These are phyloP conservation scores for Nakaseomyces delphensis DNA, from an alignment of 1,139 yeast genomes.

Conservation along the genomic window DNA sequence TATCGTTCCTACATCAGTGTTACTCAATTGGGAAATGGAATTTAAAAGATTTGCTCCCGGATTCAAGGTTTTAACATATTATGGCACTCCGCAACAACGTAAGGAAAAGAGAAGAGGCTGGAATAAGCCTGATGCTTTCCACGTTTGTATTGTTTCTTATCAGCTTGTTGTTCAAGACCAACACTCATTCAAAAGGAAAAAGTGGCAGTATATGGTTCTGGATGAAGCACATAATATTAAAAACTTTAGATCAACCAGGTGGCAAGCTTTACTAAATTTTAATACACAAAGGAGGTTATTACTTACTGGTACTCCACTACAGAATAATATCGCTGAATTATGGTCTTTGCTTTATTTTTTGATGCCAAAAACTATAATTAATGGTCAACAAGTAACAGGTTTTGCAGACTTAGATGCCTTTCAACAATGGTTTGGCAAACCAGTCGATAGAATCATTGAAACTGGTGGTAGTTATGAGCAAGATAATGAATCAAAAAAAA, in stretches of 20 bases:
- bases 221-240: conserved; percentile 99
- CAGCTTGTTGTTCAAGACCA: conserved; percentile 96
- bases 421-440: conserved; percentile 97
- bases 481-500: conserved; percentile 65
- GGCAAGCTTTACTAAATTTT: conserved; percentile 93
- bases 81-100: conserved; percentile 97
- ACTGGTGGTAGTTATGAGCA: conserved; percentile 47
- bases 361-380: conserved; percentile 61
- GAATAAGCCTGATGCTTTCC: conserved; percentile 94
- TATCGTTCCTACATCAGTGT: conserved; percentile 96
- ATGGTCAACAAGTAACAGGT: conserved; percentile 57
- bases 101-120: conserved; percentile 94
- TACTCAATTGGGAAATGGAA: conserved; percentile 99
- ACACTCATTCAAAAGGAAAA: conserved; percentile 81
- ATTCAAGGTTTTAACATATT: conserved; percentile 86
- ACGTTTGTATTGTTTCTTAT: conserved; percentile 93
- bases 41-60: conserved; percentile 98
- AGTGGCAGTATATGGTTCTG: conserved; percentile 92
- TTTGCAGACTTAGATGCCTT: conserved; percentile 93
- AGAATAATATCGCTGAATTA: conserved; percentile 81
- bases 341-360: conserved; percentile 90
- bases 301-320: conserved; percentile 92
- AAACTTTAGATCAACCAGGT: conserved; percentile 88
- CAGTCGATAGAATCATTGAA: conserved; percentile 88
- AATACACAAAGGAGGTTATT: conserved; percentile 82